phyloP scores from a whole-genome alignment of 2,329 filamentous ascomycete genomes.

The Colletotrichum kahawae region DNA sequence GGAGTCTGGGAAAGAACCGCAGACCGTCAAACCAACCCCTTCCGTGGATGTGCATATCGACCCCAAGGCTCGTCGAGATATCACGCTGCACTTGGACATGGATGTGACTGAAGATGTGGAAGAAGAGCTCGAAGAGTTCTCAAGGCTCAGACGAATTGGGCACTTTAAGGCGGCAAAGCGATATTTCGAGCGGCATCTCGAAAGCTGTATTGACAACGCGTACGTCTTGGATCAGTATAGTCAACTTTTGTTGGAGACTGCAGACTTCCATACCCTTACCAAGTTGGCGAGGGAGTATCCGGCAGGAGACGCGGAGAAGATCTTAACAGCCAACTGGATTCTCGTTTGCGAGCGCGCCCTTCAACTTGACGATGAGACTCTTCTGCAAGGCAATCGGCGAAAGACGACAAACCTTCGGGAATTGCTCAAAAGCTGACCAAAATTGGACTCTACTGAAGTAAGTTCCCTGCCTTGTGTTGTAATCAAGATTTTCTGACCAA shows the following conservation, averaged over 20 bases:
- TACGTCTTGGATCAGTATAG: background rate
- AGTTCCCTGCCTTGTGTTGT: fast-evolving
- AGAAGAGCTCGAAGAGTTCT: background rate
- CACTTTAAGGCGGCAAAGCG: background rate
- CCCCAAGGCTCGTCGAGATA: background rate
- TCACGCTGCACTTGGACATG: background rate
- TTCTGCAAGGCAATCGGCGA: fast-evolving
- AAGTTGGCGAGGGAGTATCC: background rate
- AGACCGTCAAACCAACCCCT: too few species aligned
- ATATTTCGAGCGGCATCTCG: background rate
- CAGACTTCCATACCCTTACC: background rate
- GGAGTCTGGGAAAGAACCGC: too few species aligned
- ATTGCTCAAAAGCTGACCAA: background rate
- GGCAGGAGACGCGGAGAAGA: fast-evolving
- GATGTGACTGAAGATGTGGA: background rate
- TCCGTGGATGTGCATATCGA: background rate
- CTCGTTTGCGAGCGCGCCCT: background rate
- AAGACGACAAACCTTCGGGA: background rate
- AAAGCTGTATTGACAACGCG: background rate
- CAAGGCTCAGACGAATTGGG: background rate
- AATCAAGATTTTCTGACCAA: too few species aligned
- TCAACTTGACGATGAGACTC: background rate
- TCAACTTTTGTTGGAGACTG: background rate
- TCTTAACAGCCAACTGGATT: background rate
- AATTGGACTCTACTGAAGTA: background rate